Evolutionary conservation across 306 rosid genomes (phyloP), one percentile per base, ranked within the genome.

Genomic region (Purshia tridentata): DNA sequence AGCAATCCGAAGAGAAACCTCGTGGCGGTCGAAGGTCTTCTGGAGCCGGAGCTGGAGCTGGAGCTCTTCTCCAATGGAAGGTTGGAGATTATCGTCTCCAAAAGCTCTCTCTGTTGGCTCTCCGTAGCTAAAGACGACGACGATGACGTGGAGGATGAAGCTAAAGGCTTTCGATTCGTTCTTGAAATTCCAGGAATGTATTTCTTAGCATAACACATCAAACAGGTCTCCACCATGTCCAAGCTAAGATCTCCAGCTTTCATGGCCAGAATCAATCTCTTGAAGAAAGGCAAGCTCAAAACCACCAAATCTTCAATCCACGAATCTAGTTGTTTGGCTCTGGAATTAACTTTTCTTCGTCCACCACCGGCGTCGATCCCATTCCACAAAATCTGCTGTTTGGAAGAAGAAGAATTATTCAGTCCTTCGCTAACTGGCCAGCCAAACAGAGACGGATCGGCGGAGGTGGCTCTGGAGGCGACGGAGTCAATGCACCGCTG

Each of bases 151-250:
- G 75, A 20, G 7, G 91, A 75, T 0, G 96, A 81, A 8, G 89
- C 67, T 44, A 81, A 70, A 8, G 84, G 86, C 63, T 91, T 95
- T 69, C 96, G 85, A 37, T 48, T 84, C 14, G 90, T 84, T 80
- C 96, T 82, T 6, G 97, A 95, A 23, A 88, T 84, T 3, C 99
- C 97, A 0, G 98, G 99, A 71, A 95, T 91, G 76, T 89, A 72
- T 76, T 87, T 91, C 82, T 88, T 90, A 6, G 98, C 99, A 59
- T 95, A 95, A 58, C 74, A 78, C 78, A 95, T 87, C 35, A 94
- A 81, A 51, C 97, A 91, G 29, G 77, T 87, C 84, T 95, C 99
- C 37, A 90, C 83, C 53, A 90, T 87, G 51, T 91, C 96, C n/a
- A 84, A 77, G 29, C 76, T 83, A 18, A 87, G 76, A 51, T 88